phyloP scores from a whole-genome alignment of 2,329 filamentous ascomycete genomes.

The Sporothrix brunneoviolacea region DNA sequence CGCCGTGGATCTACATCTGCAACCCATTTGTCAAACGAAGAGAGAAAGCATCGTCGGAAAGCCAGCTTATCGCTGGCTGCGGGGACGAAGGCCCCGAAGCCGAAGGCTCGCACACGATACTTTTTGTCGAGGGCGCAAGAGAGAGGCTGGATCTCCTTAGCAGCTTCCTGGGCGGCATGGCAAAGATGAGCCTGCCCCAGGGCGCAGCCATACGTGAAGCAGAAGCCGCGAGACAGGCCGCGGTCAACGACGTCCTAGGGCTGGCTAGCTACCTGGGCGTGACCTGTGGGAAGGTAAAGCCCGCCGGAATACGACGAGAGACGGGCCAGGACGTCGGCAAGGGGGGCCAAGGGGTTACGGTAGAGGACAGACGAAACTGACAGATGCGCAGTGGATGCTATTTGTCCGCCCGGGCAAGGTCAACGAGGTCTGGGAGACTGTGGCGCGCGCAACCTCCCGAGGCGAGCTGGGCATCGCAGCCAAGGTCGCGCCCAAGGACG shows the following conservation, averaged over 20 bases:
- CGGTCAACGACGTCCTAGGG: constrained; percentile 49
- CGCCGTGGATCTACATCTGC: constrained; percentile 66
- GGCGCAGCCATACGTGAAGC: constrained; percentile 39
- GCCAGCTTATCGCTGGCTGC: constrained; percentile 35
- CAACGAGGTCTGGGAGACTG: constrained; percentile 56
- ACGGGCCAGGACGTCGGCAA: not conserved
- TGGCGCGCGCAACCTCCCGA: constrained; percentile 60
- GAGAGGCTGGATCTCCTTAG: constrained; percentile 41
- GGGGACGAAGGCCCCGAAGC: constrained; percentile 44
- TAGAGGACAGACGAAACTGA: not conserved
- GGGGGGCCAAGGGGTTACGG: not conserved
- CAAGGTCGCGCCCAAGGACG: constrained; percentile 59
- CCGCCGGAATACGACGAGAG: not conserved
- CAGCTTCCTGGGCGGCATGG: constrained; percentile 43
- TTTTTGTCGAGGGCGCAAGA: constrained; percentile 47
- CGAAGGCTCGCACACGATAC: constrained; percentile 36
- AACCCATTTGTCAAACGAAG: constrained; percentile 51
- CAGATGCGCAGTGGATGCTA: constrained; percentile 60
- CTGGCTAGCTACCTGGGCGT: constrained; percentile 55
- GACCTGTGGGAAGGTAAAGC: constrained; percentile 57
- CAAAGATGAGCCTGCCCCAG: constrained; percentile 28
- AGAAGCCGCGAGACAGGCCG: constrained; percentile 41
- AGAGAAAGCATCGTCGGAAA: constrained; percentile 27
- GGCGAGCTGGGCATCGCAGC: constrained; percentile 65
- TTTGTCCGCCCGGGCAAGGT: constrained; percentile 52